Base-by-base conservation (phyloP, 768 basidiomycete genomes). In the Hirschioporus abietinus region DNA sequence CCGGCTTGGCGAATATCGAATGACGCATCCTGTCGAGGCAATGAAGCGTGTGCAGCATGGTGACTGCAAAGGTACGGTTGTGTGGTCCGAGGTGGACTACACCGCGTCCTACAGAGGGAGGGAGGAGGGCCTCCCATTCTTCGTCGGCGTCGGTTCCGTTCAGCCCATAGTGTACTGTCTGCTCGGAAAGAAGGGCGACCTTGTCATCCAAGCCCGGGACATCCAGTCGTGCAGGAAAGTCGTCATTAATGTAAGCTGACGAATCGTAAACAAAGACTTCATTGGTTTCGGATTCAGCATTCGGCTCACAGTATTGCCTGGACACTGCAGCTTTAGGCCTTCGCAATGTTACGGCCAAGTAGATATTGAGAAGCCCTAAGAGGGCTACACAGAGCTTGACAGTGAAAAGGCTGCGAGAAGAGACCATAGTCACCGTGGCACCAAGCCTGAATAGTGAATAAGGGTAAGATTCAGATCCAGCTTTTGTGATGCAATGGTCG, bases 41-140 rank as follows among this genome's bases (percentile, higher is more conserved):
- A 62, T 77, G 76, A 63, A 78, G 68, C 70, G 76, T 71, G 70
- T 78, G 78, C 67, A 74, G 76, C 74, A 76, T 75, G 27, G 75
- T 67, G 34, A 75, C 68, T 35, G 71, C 71, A 70, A 75, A 74
- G 42, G 74, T 66, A 26, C 74, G 72, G 63, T 67, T 66, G 65
- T 70, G 59, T 8, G 71, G 70, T 26, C 75, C 75, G 34, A 72
- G 70, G 63, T 69, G 73, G 8, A 72, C 69, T 66, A 73, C 71
- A 52, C 42, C 42, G 42, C 20, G 42, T 35, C 73, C 73, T 17
- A 34, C 30, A 9, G 60, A 25, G 36, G 71, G 65, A 3, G 76
- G 72, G 15, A 72, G 70, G 8, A 74, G 69, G 24, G 72, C 71
- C 25, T 68, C 69, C 77, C 77, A 80, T 64, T 78, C 74, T 9